These are phyloP conservation scores for Pythium monospermum DNA, from an alignment of 352 stramenopile genomes.

Conservation along the genomic window DNA sequence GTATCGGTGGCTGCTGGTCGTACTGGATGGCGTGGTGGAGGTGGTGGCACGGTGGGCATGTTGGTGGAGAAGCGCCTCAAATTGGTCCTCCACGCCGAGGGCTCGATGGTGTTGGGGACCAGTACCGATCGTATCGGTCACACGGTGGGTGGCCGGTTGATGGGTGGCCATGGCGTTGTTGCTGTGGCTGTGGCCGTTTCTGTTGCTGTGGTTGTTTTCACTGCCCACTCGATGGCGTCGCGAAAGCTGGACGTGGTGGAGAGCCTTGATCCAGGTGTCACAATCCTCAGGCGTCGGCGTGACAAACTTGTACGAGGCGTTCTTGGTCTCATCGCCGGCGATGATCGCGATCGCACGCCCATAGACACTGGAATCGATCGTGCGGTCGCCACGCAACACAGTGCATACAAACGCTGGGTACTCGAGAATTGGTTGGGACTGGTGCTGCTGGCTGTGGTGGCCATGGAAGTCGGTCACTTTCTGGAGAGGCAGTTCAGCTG, in stretches of 20 bases:
- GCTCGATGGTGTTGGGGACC: background rate
- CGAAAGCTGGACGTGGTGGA: slow-evolving; percentile 55
- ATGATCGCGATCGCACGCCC: slow-evolving; percentile 49
- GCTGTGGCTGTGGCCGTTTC: background rate
- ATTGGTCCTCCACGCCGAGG: background rate
- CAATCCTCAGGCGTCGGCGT: slow-evolving; percentile 36
- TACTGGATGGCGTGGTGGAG: background rate
- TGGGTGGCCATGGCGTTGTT: background rate
- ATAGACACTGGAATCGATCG: slow-evolving; percentile 14
- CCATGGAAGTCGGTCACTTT: too few relatives aligned
- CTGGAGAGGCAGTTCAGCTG: slow-evolving; percentile 37
- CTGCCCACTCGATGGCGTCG: background rate
- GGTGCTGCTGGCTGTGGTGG: slow-evolving; percentile 18
- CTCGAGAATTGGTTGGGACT: slow-evolving; percentile 27
- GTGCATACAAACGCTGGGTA: slow-evolving; percentile 37
- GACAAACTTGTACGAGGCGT: slow-evolving; percentile 34
- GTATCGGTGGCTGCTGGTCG: too few relatives aligned
- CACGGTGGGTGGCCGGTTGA: background rate
- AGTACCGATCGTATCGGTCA: background rate
- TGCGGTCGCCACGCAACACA: slow-evolving; percentile 44
- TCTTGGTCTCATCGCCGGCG: slow-evolving; percentile 35
- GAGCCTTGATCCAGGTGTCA: slow-evolving; percentile 45
- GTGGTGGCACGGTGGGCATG: background rate
- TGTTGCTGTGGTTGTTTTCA: background rate
- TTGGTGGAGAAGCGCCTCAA: background rate